These are phyloP conservation scores for Podila horticola DNA, from an alignment of 192 early-diverging fungal species.

Conservation along the genomic window DNA sequence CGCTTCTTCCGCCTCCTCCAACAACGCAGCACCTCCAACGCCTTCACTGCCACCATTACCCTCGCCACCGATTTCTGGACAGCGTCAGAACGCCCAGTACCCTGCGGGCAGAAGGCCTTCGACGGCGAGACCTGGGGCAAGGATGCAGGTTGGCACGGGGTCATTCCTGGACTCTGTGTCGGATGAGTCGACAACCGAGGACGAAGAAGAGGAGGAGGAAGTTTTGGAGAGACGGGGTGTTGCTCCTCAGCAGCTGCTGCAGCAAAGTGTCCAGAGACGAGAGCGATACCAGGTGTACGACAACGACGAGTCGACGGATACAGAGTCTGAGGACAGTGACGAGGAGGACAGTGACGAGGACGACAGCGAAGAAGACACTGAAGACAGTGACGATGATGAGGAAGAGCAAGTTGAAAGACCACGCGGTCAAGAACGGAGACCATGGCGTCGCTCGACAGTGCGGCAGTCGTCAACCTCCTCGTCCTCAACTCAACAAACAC, in stretches of 20 bases:
- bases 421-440: background rate
- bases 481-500: background rate
- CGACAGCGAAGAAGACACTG: background rate
- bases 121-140: background rate
- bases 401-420: background rate
- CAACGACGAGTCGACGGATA: constrained; percentile 3
- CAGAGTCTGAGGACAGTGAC: background rate
- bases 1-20: background rate
- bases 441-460: background rate
- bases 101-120: background rate
- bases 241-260: background rate
- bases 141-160: background rate
- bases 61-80: background rate
- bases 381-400: constrained; percentile 3
- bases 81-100: background rate
- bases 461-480: background rate
- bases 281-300: constrained; percentile 6
- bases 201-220: background rate
- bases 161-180: constrained; percentile 2
- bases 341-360: constrained; percentile 3
- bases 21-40: background rate
- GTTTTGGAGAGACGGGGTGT: background rate
- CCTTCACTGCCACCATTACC: background rate
- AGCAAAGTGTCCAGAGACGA: background rate
- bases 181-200: background rate